Conservation (phyloP, 306 rosid species). For the Dalbergia cultrata region DNA sequence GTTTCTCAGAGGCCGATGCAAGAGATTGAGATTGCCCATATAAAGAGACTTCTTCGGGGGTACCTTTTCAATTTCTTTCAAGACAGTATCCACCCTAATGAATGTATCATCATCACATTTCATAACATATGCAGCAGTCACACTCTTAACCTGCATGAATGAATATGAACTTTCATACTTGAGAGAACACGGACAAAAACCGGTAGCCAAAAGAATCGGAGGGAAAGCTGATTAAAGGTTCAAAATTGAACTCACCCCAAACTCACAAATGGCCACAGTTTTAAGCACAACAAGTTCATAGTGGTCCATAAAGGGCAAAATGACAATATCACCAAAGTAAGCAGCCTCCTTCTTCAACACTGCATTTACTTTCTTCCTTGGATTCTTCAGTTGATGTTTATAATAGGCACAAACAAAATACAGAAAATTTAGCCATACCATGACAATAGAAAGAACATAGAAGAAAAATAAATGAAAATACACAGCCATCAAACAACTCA, state of each 20-base stretch:
- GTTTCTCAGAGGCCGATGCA: constrained; percentile 91
- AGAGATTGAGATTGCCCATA: constrained; percentile 97
- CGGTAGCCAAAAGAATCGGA: constrained; percentile 15
- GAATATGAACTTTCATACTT: constrained; percentile 37
- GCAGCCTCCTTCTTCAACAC: constrained; percentile 87
- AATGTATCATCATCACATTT: constrained; percentile 94
- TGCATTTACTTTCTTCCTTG: constrained; percentile 92
- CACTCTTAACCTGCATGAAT: constrained; percentile 72
- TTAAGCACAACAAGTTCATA: constrained; percentile 93
- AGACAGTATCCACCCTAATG: constrained; percentile 76
- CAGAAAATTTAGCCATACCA: constrained; percentile 43
- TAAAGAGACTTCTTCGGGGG: constrained; percentile 71
- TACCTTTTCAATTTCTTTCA: constrained; percentile 72
- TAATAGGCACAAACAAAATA: constrained; percentile 22
- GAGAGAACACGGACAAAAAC: constrained; percentile 13
- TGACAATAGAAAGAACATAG: constrained; percentile 18
- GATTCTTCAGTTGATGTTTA: constrained; percentile 64
- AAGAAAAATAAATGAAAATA: constrained; percentile 15
- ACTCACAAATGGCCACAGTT: constrained; percentile 91
- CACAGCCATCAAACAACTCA: background rate
- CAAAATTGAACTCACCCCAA: constrained; percentile 67
- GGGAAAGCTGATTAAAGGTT: constrained; percentile 7
- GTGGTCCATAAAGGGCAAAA: constrained; percentile 93
- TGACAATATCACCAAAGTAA: constrained; percentile 88
- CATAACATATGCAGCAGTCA: constrained; percentile 80